phyloP scores from a whole-genome alignment of 805 yeast genomes.

The Myxozyma monticola region DNA sequence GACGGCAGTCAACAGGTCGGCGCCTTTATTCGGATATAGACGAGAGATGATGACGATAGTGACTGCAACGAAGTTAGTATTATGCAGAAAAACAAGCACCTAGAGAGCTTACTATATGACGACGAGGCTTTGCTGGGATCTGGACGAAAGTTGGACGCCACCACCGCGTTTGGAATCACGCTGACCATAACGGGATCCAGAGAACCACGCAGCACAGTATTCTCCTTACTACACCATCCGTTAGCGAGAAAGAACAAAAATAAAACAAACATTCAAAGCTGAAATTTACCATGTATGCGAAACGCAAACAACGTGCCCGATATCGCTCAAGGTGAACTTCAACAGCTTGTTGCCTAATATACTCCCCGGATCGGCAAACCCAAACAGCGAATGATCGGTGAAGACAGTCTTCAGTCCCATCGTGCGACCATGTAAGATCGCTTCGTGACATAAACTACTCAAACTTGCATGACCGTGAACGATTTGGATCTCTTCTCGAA shows the following conservation, averaged over 20 bases:
- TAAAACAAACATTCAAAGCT: background rate
- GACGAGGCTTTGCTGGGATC: conserved; percentile 39
- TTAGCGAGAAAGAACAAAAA: background rate
- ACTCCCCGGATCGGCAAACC: conserved; percentile 82
- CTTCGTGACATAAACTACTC: conserved; percentile 84
- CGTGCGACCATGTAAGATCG: conserved; percentile 84
- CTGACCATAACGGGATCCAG: conserved; percentile 75
- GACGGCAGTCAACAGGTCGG: conserved; percentile 78
- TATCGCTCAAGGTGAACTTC: conserved; percentile 78
- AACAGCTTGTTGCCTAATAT: conserved; percentile 83
- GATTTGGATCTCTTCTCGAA: conserved; percentile 81
- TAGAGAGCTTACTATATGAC: conserved; percentile 38
- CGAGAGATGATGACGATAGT: conserved; percentile 91
- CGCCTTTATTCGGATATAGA: conserved; percentile 94
- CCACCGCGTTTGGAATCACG: conserved; percentile 97
- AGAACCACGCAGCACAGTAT: conserved; percentile 84
- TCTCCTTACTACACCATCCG: conserved; percentile 65
- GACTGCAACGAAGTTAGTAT: conserved; percentile 37
- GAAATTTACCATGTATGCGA: conserved; percentile 64
- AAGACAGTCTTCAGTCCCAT: conserved; percentile 91
- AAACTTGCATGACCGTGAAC: conserved; percentile 96
- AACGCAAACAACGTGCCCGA: conserved; percentile 94
- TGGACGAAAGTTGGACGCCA: conserved; percentile 69
- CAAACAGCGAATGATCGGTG: conserved; percentile 95
- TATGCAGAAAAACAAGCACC: background rate